A percentile compares a stretch with the other conserved stretches of the same genome.
Evolutionary conservation across 305 asterid genomes (phyloP).

Genomic region (Fraxinus albicans): DNA sequence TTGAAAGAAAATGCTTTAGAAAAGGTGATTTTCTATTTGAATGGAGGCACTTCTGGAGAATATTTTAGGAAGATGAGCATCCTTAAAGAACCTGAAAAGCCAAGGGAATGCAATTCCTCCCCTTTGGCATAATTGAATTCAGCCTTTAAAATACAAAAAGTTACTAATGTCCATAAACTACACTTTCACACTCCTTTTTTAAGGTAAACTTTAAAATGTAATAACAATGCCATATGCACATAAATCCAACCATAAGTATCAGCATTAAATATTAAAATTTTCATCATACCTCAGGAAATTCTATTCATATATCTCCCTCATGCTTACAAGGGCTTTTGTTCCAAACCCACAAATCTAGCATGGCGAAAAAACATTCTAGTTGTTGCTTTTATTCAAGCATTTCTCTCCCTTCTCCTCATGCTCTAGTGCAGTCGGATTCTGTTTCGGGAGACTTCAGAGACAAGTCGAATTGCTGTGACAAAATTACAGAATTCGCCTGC

Average conservation of each 20-base stretch:
- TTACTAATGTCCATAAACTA: background rate
- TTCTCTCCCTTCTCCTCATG: background rate
- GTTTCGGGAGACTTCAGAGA: background rate
- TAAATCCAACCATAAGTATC: background rate
- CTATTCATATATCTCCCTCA: background rate
- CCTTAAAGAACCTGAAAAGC: background rate
- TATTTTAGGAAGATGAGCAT: background rate
- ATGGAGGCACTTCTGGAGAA: background rate
- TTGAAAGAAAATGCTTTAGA: background rate
- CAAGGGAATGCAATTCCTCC: conserved; percentile 5
- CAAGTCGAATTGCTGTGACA: background rate
- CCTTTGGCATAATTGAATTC: background rate
- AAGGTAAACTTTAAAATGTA: background rate
- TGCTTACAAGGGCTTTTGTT: background rate
- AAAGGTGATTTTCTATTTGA: background rate
- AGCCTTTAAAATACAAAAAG: background rate
- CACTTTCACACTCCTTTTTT: background rate
- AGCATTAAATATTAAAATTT: background rate
- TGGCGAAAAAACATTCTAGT: conserved; percentile 5
- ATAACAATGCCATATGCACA: background rate
- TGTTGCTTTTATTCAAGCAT: background rate
- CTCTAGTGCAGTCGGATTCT: background rate
- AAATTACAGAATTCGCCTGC: conserved; percentile 26
- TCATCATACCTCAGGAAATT: background rate
- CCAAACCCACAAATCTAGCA: background rate